A percentile compares a stretch with the other conserved stretches of the same genome.
phyloP scores from a whole-genome alignment of 208 protist species.

The Herpetomonas muscarum region DNA sequence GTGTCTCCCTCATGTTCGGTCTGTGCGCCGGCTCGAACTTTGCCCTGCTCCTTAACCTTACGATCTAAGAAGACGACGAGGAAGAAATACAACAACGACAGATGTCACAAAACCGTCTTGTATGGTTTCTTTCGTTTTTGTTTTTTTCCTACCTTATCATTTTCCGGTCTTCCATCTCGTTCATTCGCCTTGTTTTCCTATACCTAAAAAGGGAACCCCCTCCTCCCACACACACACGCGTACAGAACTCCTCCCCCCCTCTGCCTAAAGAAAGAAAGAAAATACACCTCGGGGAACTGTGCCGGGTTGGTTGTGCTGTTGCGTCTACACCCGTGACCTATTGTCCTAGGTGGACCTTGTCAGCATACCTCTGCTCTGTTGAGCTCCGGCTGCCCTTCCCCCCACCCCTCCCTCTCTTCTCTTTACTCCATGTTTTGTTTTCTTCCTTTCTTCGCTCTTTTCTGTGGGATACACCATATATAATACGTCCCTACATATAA shows the following conservation, averaged over 20 bases:
- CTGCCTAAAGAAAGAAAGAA: too few relatives aligned
- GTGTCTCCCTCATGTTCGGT: conserved; percentile 49
- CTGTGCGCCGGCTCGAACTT: conserved; percentile 47
- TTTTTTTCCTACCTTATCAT: background rate
- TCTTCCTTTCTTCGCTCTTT: conserved; percentile 6
- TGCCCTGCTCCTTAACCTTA: conserved; percentile 43
- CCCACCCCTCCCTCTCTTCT: background rate
- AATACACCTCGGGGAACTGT: too few relatives aligned
- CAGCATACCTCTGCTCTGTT: background rate
- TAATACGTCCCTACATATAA: too few relatives aligned
- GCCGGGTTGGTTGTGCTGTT: too few relatives aligned
- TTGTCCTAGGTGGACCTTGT: background rate
- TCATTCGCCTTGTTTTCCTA: background rate
- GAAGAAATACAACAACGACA: background rate
- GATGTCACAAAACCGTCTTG: background rate
- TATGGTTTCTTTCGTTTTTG: background rate
- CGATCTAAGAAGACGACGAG: conserved; percentile 5
- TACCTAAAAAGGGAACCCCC: too few relatives aligned
- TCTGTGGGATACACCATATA: too few relatives aligned
- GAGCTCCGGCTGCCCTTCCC: background rate
- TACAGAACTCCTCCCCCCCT: too few relatives aligned
- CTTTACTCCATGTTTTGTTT: conserved; percentile 4
- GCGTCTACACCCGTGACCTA: background rate
- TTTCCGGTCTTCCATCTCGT: background rate
- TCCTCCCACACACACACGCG: too few relatives aligned